Evolutionary conservation across 768 basidiomycete species (phyloP).

Genomic region (Lactifluus volemus): DNA sequence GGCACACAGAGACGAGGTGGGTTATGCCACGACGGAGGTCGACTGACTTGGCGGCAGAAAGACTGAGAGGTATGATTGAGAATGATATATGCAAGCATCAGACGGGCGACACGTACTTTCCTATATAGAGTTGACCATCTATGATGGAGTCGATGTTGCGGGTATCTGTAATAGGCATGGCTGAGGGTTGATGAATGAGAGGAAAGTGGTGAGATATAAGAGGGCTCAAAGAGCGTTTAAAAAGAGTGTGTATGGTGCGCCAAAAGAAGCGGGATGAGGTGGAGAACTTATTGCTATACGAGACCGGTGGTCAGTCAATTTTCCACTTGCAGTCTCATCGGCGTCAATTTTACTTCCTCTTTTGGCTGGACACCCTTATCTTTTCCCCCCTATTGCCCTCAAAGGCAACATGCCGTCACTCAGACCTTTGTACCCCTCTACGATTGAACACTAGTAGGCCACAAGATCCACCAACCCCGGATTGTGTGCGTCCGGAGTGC

Average conservation of each 20-base stretch:
- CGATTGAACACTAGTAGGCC: too few species aligned
- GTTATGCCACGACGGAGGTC: slow-evolving; percentile 44
- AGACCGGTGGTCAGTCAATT: too few species aligned
- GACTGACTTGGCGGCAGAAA: slow-evolving; percentile 14
- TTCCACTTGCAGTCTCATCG: too few species aligned
- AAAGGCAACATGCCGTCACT: neutral
- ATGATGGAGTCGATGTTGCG: slow-evolving; percentile 16
- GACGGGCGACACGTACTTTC: slow-evolving; percentile 12
- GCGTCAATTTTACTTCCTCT: neutral
- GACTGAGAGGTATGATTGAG: neutral
- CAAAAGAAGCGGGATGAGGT: too few species aligned
- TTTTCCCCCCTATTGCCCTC: neutral
- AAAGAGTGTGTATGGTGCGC: neutral
- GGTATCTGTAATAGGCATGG: slow-evolving; percentile 12
- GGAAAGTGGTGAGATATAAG: neutral
- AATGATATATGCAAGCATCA: neutral
- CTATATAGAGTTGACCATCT: slow-evolving; percentile 19
- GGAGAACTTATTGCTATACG: slow-evolving; percentile 5
- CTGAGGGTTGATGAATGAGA: neutral
- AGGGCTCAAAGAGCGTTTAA: neutral
- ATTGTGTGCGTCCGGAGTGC: too few species aligned
- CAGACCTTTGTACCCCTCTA: too few species aligned
- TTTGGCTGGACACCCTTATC: neutral
- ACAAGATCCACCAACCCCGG: too few species aligned
- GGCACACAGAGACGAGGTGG: slow-evolving; percentile 72